phyloP scores from a whole-genome alignment of 352 stramenopile genomes.

The Elongisporangium anandrum region DNA sequence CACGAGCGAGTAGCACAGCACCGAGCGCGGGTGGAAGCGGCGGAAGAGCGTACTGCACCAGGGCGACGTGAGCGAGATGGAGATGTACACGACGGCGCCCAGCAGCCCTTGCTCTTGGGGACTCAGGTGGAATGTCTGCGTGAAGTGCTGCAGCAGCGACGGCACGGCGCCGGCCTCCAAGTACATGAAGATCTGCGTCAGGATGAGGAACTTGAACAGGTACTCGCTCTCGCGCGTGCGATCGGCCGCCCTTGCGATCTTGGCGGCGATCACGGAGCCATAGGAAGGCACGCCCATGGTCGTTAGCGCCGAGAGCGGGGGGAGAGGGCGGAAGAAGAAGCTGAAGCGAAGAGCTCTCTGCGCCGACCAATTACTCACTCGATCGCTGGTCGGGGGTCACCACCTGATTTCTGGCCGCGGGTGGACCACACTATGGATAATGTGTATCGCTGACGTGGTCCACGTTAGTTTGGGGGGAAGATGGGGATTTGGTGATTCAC shows the following conservation, averaged over 20 bases:
- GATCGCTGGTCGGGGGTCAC: neutral
- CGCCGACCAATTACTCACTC: neutral
- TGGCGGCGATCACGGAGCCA: constrained; percentile 15
- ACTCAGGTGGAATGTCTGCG: constrained; percentile 67
- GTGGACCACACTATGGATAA: neutral
- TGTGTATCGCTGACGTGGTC: neutral
- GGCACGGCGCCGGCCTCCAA: constrained; percentile 82
- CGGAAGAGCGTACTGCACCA: constrained; percentile 81
- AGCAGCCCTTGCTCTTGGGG: constrained; percentile 79
- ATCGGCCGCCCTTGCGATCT: constrained; percentile 14
- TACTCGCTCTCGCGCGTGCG: constrained; percentile 33
- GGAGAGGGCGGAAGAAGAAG: constrained; percentile 1
- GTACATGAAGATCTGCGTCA: constrained; percentile 86
- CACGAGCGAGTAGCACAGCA: constrained; percentile 68
- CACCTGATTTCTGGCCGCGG: neutral
- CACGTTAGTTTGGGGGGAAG: neutral
- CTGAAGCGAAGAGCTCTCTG: constrained; percentile 1
- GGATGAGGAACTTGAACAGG: constrained; percentile 84
- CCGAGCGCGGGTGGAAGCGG: constrained; percentile 55
- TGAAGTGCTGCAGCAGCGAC: constrained; percentile 79
- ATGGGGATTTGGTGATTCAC: neutral
- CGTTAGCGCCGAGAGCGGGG: neutral
- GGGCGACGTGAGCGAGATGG: constrained; percentile 73
- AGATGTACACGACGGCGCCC: constrained; percentile 79
- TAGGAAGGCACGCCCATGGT: constrained; percentile 10